These are phyloP conservation scores for Cystoderma amianthinum DNA, from an alignment of 768 basidiomycete genomes.

Conservation along the genomic window DNA sequence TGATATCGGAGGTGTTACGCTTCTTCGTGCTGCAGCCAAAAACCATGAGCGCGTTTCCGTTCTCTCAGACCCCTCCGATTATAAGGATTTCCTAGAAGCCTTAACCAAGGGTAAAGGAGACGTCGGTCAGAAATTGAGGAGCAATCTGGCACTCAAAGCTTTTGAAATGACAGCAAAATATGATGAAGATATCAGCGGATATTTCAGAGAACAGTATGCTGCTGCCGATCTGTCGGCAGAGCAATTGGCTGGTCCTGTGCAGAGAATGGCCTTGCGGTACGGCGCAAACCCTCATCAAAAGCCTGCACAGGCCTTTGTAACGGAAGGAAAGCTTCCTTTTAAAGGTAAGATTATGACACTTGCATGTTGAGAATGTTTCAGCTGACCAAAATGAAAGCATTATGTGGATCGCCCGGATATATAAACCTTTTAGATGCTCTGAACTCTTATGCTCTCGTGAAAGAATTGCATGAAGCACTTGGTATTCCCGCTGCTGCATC, in stretches of 20 bases:
- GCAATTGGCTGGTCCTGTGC: conserved; percentile 60
- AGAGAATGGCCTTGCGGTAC: conserved; percentile 84
- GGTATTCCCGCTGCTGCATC: conserved; percentile 92
- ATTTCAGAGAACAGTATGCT: conserved; percentile 95
- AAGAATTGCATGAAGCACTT: conserved; percentile 85
- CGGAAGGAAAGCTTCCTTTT: conserved; percentile 86
- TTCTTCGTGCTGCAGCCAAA: conserved; percentile 96
- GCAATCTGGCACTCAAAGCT: conserved; percentile 88
- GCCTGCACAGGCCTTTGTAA: conserved; percentile 93
- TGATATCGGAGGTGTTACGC: conserved; percentile 97
- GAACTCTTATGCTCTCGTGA: conserved; percentile 94
- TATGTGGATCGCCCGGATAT: conserved; percentile 94
- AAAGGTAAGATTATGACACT: conserved; percentile 48
- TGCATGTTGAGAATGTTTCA: background rate
- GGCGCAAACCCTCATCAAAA: conserved; percentile 99
- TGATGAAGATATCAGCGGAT: conserved; percentile 92
- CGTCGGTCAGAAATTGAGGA: conserved; percentile 64
- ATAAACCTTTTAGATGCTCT: conserved; percentile 98
- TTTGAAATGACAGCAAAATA: conserved; percentile 96
- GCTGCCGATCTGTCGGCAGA: conserved; percentile 65
- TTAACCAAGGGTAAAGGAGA: conserved; percentile 73
- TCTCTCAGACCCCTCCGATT: conserved; percentile 85
- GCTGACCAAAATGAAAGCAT: conserved; percentile 39
- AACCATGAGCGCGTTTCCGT: conserved; percentile 93
- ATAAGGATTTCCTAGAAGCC: conserved; percentile 70